Evolutionary conservation across 495 filamentous ascomycete species (phyloP), one percentile per base, ranked within the genome.

Genomic region (Lindgomyces ingoldianus): DNA sequence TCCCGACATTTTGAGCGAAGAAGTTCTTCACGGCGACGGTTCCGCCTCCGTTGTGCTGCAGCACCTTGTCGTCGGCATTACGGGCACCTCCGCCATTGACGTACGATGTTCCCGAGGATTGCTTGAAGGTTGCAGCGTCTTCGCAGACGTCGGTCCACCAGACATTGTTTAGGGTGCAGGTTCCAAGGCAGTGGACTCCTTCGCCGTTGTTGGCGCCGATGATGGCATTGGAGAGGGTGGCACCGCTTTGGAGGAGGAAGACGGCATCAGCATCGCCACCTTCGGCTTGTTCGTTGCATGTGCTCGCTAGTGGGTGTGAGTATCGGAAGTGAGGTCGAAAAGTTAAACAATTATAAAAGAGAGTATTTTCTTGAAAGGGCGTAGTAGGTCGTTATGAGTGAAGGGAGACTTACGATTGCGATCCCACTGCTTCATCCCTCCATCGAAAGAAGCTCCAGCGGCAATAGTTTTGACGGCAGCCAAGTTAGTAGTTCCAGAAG

Each of bases 11-110:
- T 52, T 66, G n/a, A 12, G 49, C 60, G 19, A 29, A 71, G 65
- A 71, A 71, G 55, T 71, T 65, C 56, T 52, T 62, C 1, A 71
- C 57, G 0, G 36, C 60, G 9, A 86, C 78, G 1, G 81, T 85
- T 19, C 85, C 85, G 25, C 73, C 75, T 41, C 81, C 83, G 75
- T 88, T 88, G 77, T 84, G 81, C 74, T 88, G 85, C 60, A 88
- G 76, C 30, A 88, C 80, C 72, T 87, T 88, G 74, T 88, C 85
- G 0, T 78, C 76, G 29, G 85, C 84, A 33, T 75, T 75, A 14
- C 79, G 74, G 2, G 84, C 84, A 30, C 85, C 85, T 33, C 85
- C 85, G 53, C 83, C 84, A 60, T 76, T 81, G 70, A 86, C 80
- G 69, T 76, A 63, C 4, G 67, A 78, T 16, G 73, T 79, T 44